Evolutionary conservation across 768 basidiomycete species (phyloP).

Genomic region (Amanita brunnescens): DNA sequence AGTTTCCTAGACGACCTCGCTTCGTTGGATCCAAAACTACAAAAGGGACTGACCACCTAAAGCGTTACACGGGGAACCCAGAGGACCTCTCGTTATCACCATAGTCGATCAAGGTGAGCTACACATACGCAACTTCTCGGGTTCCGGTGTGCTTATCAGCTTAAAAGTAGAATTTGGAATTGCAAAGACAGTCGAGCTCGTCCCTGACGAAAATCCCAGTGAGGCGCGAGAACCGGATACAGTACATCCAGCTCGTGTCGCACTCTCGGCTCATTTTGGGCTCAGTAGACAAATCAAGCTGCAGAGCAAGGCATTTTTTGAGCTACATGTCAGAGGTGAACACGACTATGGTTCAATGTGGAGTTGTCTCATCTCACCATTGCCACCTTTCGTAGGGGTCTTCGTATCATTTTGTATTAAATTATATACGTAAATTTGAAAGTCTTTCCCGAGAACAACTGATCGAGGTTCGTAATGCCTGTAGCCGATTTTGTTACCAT

Average conservation of each 20-base stretch:
- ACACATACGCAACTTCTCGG: background rate
- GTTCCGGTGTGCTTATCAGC: background rate
- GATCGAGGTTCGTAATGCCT: too few relatives aligned
- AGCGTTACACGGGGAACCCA: conserved; percentile 79
- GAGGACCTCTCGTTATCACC: conserved; percentile 85
- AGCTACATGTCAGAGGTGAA: conserved; percentile 16
- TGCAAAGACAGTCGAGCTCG: conserved; percentile 65
- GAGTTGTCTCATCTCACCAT: too few relatives aligned
- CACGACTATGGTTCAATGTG: too few relatives aligned
- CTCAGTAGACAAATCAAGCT: conserved; percentile 82
- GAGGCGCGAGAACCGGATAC: conserved; percentile 80
- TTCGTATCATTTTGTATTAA: background rate
- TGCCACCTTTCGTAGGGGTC: too few relatives aligned
- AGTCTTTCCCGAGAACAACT: too few relatives aligned
- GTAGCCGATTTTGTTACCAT: too few relatives aligned
- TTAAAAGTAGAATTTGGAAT: conserved; percentile 65
- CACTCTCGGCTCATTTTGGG: conserved; percentile 86
- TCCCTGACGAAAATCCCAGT: conserved; percentile 79
- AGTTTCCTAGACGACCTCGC: conserved; percentile 90
- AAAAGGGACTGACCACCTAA: conserved; percentile 89
- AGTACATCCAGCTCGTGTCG: conserved; percentile 85
- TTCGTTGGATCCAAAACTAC: conserved; percentile 87
- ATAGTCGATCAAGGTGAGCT: conserved; percentile 73
- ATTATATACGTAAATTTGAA: too few relatives aligned
- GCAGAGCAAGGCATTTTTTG: conserved; percentile 84